Conservation (phyloP, 805 yeast species). For the Diddensiella caesifluorescens region DNA sequence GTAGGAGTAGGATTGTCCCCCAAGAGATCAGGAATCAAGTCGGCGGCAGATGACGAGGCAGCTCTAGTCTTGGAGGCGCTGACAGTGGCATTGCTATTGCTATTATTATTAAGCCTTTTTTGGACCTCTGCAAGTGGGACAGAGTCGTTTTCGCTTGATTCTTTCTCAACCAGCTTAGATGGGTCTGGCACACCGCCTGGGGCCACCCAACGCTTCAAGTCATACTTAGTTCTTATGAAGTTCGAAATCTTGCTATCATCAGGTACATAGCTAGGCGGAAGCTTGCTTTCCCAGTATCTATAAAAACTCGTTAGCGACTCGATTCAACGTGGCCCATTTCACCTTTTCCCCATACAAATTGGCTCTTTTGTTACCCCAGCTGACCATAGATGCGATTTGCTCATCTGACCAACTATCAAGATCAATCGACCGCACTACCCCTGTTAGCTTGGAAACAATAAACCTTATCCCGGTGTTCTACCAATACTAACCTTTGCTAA, state of each 20-base stretch:
- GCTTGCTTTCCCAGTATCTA: constrained; percentile 72
- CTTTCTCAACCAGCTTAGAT: constrained; percentile 29
- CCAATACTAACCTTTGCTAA: constrained; percentile 46
- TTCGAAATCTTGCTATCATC: constrained; percentile 81
- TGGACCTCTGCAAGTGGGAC: constrained; percentile 23
- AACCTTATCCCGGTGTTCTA: too few species aligned
- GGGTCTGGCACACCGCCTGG: constrained; percentile 59
- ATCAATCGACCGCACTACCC: constrained; percentile 81
- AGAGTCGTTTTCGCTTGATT: constrained; percentile 17
- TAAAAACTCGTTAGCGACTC: not conserved
- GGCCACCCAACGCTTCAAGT: constrained; percentile 77
- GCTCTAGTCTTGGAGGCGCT: constrained; percentile 9
- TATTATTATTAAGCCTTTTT: constrained; percentile 7
- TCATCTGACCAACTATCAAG: constrained; percentile 96
- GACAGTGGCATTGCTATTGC: too few species aligned
- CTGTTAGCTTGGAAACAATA: too few species aligned
- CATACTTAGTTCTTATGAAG: constrained; percentile 90
- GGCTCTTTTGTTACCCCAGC: constrained; percentile 81
- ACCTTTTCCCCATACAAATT: constrained; percentile 38
- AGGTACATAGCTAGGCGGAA: constrained; percentile 68
- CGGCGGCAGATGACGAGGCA: constrained; percentile 13
- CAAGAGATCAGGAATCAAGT: constrained; percentile 50
- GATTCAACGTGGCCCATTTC: not conserved
- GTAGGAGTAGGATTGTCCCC: constrained; percentile 13
- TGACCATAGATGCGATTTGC: constrained; percentile 72